Percentiles rank a stretch among this genome's conserved stretches.
Evolutionary conservation across 345 rosid genomes (phyloP).

Genomic region (Corchorus olitorius): DNA sequence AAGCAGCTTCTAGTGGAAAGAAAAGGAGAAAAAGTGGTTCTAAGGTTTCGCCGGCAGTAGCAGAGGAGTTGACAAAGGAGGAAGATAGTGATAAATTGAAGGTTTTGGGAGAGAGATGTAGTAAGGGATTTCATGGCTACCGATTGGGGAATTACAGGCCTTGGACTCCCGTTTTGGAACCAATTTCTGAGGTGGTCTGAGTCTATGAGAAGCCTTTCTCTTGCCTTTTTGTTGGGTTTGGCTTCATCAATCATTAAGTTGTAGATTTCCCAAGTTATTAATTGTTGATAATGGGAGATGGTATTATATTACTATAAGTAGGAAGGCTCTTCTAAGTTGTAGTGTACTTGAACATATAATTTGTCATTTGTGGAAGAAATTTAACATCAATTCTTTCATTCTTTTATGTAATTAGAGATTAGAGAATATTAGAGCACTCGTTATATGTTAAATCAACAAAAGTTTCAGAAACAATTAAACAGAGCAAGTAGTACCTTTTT

Average conservation of each 20-base stretch:
- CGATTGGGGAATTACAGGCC: constrained; percentile 19
- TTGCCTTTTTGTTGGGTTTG: neutral
- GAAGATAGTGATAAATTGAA: neutral
- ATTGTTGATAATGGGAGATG: neutral
- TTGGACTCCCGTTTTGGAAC: constrained; percentile 45
- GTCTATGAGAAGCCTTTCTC: neutral
- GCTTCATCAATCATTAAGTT: neutral
- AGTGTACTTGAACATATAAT: neutral
- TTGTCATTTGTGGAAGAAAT: neutral
- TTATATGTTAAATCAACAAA: neutral
- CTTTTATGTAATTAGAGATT: neutral
- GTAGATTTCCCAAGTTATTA: neutral
- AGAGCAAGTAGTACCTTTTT: no score
- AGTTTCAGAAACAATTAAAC: no score
- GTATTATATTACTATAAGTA: neutral
- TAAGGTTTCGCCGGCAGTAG: constrained; percentile 36
- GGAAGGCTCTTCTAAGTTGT: neutral
- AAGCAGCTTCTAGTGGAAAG: constrained; percentile 14
- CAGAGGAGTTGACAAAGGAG: neutral
- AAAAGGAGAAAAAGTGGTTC: constrained; percentile 26
- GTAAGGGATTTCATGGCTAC: constrained; percentile 13
- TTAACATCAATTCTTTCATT: neutral
- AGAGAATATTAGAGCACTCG: neutral
- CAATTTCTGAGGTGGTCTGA: constrained; percentile 39
- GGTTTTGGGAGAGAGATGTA: constrained; percentile 1